Base-by-base conservation (phyloP, 441 rosid genomes). In the Adansonia madagascariensis region DNA sequence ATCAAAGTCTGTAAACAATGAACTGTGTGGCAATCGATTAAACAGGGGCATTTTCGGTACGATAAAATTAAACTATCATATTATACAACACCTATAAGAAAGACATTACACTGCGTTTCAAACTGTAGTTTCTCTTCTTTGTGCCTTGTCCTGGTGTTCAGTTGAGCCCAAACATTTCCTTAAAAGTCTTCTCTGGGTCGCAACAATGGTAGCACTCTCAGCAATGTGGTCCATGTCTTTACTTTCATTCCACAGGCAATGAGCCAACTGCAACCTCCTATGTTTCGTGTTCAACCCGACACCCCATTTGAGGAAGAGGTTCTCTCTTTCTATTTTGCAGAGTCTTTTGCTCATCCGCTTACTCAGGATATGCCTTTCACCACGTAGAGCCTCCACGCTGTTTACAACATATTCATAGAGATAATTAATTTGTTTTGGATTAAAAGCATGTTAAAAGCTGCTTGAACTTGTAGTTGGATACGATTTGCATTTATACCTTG, bases 91-190 rank as follows among this genome's bases (percentile, higher is more conserved):
- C 9, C 71, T 83, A 87, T 77, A 88, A 44, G 74, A 79, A 71
- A 59, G 92, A 88, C 79, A 83, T 64, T 35, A 86, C 84, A 9
- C 84, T 85, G 77, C 85, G 88, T 81, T 69, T 91, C 89, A 91
- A 91, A 35, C 86, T 61, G 41, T 81, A 84, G 22, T 80, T 71
- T 81, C 81, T 82, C 81, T 81, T 86, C 76, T 72, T 67, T 20
- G 73, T 77, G 44, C 57, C 77, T 53, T 79, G 82, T 59, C 56
- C 63, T 14, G 96, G 94, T 15, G 93, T 77, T 50, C 92, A 88
- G 82, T 87, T 91, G 75, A 92, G 94, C 17, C 98, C 95, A 65
- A 85, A 91, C 92, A 92, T 88, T 81, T 91, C 94, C 81, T 86
- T 91, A 77, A 89, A 85, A 11, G 91, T 84, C 76, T 88, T 84